Conservation (phyloP, 352 stramenopile species). For the Globisporangium echinulatum region DNA sequence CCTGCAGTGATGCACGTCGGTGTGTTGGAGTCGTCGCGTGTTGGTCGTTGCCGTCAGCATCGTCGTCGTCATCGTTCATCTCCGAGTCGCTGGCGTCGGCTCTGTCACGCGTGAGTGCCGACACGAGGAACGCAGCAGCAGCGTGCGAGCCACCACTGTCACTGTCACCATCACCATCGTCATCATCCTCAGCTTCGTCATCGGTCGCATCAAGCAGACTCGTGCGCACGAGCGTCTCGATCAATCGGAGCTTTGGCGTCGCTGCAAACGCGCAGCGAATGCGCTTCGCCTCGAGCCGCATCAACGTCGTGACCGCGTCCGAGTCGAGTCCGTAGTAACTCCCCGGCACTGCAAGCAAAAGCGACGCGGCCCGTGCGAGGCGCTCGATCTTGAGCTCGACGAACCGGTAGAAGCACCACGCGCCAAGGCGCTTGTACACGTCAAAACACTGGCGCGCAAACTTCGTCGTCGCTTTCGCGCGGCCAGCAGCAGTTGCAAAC, state of each 20-base stretch:
- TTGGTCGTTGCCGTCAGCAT: neutral
- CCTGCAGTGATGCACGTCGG: constrained; percentile 26
- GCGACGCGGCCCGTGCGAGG: constrained; percentile 39
- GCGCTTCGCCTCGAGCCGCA: constrained; percentile 36
- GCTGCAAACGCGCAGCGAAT: constrained; percentile 37
- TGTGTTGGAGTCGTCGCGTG: too few relatives aligned
- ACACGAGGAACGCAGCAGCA: constrained; percentile 4
- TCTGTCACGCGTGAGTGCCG: neutral
- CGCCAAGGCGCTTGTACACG: constrained; percentile 55
- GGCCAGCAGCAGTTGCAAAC: constrained; percentile 19
- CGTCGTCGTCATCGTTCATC: neutral
- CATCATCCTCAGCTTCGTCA: constrained; percentile 15
- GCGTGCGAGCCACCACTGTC: neutral
- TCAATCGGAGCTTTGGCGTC: constrained; percentile 47
- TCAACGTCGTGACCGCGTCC: constrained; percentile 46
- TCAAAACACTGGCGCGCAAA: constrained; percentile 51
- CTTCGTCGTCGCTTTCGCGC: constrained; percentile 44
- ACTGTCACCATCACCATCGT: constrained; percentile 13
- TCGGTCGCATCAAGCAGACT: constrained; percentile 25
- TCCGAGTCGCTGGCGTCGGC: neutral
- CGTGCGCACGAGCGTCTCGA: constrained; percentile 39
- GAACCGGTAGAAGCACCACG: constrained; percentile 74
- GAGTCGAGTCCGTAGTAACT: constrained; percentile 53
- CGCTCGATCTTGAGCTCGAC: constrained; percentile 70
- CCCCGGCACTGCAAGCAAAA: constrained; percentile 42